Conservation (phyloP, 306 rosid species). For the Quercus robur region DNA sequence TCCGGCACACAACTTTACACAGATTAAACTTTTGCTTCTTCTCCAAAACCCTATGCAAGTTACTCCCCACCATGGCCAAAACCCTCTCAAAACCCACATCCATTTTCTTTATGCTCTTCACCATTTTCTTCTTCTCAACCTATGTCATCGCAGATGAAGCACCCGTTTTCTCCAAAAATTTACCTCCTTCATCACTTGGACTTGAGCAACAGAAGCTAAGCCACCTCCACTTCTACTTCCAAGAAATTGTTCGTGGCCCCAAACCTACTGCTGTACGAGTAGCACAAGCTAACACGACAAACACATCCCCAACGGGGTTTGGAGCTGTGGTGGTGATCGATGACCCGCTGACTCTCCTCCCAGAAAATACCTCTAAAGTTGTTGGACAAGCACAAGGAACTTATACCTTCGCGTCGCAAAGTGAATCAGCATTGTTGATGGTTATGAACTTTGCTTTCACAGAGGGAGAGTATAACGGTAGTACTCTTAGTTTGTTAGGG, state of each 20-base stretch:
- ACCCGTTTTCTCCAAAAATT: too few species aligned
- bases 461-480: slow-evolving; percentile 46
- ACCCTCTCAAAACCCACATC: slow-evolving; percentile 39
- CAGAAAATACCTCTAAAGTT: slow-evolving; percentile 25
- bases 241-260: slow-evolving; percentile 44
- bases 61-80: slow-evolving; percentile 18
- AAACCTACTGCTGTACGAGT: slow-evolving; percentile 42
- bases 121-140: too few species aligned
- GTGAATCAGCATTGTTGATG: slow-evolving; percentile 34
- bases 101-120: background rate
- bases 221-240: slow-evolving; percentile 44
- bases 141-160: too few species aligned
- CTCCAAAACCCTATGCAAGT: background rate
- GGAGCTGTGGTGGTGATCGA: slow-evolving; percentile 37
- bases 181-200: too few species aligned
- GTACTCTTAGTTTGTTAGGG: slow-evolving; percentile 45
- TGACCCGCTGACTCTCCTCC: slow-evolving; percentile 44
- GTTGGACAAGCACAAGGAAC: slow-evolving; percentile 62
- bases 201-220: too few species aligned
- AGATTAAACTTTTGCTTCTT: background rate
- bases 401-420: slow-evolving; percentile 36
- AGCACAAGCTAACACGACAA: slow-evolving; percentile 31
- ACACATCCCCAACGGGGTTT: slow-evolving; percentile 30
- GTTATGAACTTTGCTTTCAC: slow-evolving; percentile 27
- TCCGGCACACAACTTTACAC: background rate